phyloP scores from a whole-genome alignment of 345 rosid species.

The Sonneratia alba region DNA sequence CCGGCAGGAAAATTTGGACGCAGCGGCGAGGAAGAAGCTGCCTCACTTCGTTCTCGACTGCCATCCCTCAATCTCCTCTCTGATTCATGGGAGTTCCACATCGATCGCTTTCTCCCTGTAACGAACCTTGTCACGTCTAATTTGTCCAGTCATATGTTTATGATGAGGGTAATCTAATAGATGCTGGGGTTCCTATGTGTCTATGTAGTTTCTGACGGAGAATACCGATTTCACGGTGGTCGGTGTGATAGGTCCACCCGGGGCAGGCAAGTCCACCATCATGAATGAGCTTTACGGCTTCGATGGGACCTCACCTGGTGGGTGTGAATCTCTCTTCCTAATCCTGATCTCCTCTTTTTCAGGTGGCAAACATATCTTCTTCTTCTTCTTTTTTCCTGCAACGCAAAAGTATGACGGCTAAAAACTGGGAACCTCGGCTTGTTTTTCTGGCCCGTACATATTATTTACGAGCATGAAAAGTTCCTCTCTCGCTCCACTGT shows the following conservation, averaged over 20 bases:
- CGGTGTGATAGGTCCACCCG: conserved; percentile 70
- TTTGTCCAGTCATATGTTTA: neutral
- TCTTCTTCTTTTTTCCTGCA: neutral
- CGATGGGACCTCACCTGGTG: conserved; percentile 63
- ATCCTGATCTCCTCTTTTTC: neutral
- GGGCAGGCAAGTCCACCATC: conserved; percentile 73
- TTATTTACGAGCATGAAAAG: too few species aligned
- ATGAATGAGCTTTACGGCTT: conserved; percentile 77
- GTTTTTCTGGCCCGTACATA: too few species aligned
- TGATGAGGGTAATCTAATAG: neutral
- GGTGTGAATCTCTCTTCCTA: conserved; percentile 2
- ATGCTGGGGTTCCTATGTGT: neutral
- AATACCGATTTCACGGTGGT: conserved; percentile 78
- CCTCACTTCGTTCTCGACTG: conserved; percentile 45
- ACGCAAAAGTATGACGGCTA: neutral
- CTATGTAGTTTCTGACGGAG: conserved; percentile 65
- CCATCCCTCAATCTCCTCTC: conserved; percentile 80
- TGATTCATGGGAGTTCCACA: conserved; percentile 80
- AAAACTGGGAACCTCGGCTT: neutral
- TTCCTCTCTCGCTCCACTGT: too few species aligned
- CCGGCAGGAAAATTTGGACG: conserved; percentile 53
- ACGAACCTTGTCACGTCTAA: neutral
- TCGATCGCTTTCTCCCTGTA: conserved; percentile 83
- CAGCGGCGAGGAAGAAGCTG: conserved; percentile 44
- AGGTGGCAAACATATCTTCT: too few species aligned